phyloP scores from a whole-genome alignment of 2,329 filamentous ascomycete genomes.

The Sclerotinia sclerotiorum region DNA sequence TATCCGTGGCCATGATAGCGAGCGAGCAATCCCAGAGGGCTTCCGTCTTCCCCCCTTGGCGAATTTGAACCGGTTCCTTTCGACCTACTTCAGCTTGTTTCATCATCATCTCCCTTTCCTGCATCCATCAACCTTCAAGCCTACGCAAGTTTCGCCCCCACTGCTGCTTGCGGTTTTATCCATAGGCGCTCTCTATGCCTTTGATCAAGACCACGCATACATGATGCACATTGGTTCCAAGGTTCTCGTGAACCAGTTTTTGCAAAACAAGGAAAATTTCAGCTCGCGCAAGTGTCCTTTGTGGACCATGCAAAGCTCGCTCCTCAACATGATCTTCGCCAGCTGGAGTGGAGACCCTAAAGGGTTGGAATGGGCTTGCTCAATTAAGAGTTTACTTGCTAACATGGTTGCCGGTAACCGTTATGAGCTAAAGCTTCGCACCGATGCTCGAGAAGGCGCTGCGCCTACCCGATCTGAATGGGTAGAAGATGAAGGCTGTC shows the following conservation, averaged over 20 bases:
- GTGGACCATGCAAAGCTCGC: conserved; percentile 96
- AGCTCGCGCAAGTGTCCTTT: conserved; percentile 95
- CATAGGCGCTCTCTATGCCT: conserved; percentile 93
- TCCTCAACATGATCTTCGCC: conserved; percentile 98
- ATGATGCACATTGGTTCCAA: conserved; percentile 97
- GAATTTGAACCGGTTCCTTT: conserved; percentile 86
- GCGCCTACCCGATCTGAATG: conserved; percentile 82
- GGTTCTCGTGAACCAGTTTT: conserved; percentile 92
- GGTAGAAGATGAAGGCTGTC: conserved; percentile 95
- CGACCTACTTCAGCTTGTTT: conserved; percentile 95
- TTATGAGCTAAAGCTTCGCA: conserved; percentile 91
- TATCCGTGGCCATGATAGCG: conserved; percentile 76
- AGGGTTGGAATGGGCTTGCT: conserved; percentile 97
- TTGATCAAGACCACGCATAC: conserved; percentile 95
- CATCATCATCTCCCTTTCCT: conserved; percentile 96
- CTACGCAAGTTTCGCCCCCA: conserved; percentile 75
- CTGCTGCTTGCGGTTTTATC: conserved; percentile 87
- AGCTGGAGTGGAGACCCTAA: conserved; percentile 99
- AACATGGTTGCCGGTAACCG: conserved; percentile 99
- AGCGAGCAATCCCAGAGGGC: conserved; percentile 79
- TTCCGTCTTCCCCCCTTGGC: conserved; percentile 82
- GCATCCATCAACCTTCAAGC: conserved; percentile 86
- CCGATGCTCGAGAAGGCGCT: conserved; percentile 77
- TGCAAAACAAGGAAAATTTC: conserved; percentile 98
- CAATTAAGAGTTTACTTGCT: conserved; percentile 94